Conservation (phyloP, 202 grass and related monocot species). For the Musa balbisiana region DNA sequence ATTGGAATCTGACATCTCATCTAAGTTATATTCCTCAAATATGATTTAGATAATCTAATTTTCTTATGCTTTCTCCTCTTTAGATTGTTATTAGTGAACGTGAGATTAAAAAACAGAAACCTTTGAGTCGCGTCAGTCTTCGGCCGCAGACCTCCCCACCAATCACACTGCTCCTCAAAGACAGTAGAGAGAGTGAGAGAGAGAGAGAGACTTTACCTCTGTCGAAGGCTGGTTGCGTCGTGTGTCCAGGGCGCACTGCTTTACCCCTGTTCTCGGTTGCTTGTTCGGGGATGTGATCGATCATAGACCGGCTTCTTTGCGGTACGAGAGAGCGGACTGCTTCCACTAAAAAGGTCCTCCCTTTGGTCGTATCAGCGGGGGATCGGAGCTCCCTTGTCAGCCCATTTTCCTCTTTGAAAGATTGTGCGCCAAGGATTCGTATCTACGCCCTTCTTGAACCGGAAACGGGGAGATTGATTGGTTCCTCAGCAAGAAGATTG, state of each 20-base stretch:
- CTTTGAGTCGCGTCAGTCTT: background rate
- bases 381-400: background rate
- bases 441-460: background rate
- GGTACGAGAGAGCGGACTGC: background rate
- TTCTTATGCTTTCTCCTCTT: background rate
- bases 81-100: background rate
- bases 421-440: background rate
- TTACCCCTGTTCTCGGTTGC: background rate
- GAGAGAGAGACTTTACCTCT: no score
- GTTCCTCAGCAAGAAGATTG: background rate
- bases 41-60: background rate
- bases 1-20: no score
- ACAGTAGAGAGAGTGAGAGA: background rate
- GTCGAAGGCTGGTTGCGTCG: no score
- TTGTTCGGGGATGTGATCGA: background rate
- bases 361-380: background rate
- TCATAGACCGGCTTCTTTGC: background rate
- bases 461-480: background rate
- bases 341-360: background rate
- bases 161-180: background rate
- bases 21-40: no score
- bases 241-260: background rate
- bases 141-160: no score
- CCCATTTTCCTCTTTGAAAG: background rate
- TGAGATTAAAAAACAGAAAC: background rate